A percentile compares a stretch with the other conserved stretches of the same genome.
phyloP scores from a whole-genome alignment of 768 basidiomycete species.

The Lactarius tabidus region DNA sequence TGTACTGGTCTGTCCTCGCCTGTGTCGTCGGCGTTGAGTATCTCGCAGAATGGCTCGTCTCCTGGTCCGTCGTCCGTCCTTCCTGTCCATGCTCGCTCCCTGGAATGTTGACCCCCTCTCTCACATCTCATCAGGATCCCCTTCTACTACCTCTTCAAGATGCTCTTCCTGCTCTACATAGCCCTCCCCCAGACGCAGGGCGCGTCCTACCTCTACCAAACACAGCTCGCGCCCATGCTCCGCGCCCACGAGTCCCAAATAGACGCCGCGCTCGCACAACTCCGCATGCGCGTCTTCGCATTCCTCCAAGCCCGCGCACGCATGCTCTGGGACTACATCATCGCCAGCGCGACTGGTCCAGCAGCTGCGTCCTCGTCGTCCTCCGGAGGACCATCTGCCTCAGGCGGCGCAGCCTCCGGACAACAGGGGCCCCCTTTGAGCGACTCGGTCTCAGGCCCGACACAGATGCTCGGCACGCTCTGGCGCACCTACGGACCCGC shows the following conservation, averaged over 20 bases:
- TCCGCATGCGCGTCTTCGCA: conserved; percentile 53
- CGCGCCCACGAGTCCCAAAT: conserved; percentile 78
- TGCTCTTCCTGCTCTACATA: conserved; percentile 82
- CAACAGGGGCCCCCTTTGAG: conserved; percentile 44
- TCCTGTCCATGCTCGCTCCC: conserved; percentile 4
- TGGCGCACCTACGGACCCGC: conserved; percentile 79
- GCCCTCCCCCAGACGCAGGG: conserved; percentile 88
- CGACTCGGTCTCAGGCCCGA: conserved; percentile 59
- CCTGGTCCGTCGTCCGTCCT: conserved; percentile 55
- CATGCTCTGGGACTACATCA: conserved; percentile 61
- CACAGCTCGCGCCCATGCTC: conserved; percentile 81
- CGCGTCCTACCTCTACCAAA: conserved; percentile 77
- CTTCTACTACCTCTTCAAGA: conserved; percentile 81
- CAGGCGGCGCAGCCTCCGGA: conserved; percentile 27
- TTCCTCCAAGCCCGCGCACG: conserved; percentile 63
- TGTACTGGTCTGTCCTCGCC: conserved; percentile 94
- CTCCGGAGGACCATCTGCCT: conserved; percentile 25
- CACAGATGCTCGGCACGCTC: conserved; percentile 58
- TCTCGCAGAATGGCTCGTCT: conserved; percentile 80
- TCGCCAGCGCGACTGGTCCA: conserved; percentile 46
- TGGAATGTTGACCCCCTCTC: conserved; percentile 16
- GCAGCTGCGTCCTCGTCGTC: conserved; percentile 26
- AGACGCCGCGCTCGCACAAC: conserved; percentile 68
- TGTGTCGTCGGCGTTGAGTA: conserved; percentile 81
- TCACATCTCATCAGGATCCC: conserved; percentile 60